Base-by-base conservation (phyloP, 352 stramenopile species). In the Pythium folliculosum region DNA sequence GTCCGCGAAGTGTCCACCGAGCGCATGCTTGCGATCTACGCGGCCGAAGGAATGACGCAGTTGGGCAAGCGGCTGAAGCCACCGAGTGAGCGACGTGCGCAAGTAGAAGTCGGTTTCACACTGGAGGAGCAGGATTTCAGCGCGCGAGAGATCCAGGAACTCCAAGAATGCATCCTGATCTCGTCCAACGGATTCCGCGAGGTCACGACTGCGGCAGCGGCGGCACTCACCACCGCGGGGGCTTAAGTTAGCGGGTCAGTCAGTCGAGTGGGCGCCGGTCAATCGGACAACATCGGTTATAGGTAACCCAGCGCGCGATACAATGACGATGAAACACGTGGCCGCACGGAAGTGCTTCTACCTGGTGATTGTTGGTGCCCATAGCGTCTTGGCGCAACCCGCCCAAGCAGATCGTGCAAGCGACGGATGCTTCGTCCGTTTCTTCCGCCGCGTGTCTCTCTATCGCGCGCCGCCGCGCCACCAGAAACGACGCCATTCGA, bases 1-100 rank as follows among this genome's bases (percentile, higher is more conserved):
- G 80, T 93, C 4, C 83, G 87, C 9, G 87, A 95, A 60, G 63
- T 78, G 38, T 76, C 76, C 10, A 77, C 74, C 35, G 86, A 92
- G 30, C 83, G 81, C 25, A 75, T 95, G 54, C 50, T 81, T 16
- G 69, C 68, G 21, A 65, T 85, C 22, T 89, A 82, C 67, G 65
- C 63, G 1, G 71, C 72, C 13, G 81, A 91, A 52, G 81, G 74
- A 6, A 70, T 89, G 38, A 51, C 63, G 1, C 44, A 25, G 1
- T 66, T 87, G 19, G 69, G 72, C 21, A 79, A 77, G 27, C 78
- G 72, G 22, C 77, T 72, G 9, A 62, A 65, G 45, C 38, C 79
- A 9, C 21, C 80, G 30, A 75, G 59, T 22, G 69, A 77, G 19
- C 67, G 70, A 25, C 75, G 68, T 13, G 67, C 65, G 47, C 77